A percentile compares a stretch with the other conserved stretches of the same genome.
Conservation (phyloP, 2,329 filamentous ascomycete species). For the Exophiala sideris region DNA sequence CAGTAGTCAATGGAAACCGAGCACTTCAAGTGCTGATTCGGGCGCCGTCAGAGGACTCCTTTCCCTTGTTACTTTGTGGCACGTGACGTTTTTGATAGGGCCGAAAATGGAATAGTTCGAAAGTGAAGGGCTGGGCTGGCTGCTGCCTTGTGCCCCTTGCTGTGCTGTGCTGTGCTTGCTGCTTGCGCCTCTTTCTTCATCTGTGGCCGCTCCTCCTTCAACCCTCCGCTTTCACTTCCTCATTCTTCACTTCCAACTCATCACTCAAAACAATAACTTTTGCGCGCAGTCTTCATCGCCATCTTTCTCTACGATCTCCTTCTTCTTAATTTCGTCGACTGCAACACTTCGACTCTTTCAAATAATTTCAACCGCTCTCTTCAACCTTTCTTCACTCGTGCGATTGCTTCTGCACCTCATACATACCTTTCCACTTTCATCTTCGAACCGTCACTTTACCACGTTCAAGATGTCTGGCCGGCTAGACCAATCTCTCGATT, state of each 20-base stretch:
- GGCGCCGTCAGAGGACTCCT: too few species aligned
- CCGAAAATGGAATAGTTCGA: neutral
- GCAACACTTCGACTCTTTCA: neutral
- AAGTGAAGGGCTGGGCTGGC: neutral
- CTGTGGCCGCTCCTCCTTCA: neutral
- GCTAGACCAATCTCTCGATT: constrained; percentile 94
- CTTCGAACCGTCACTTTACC: constrained; percentile 8
- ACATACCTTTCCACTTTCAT: constrained; percentile 5
- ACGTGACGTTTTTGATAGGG: neutral
- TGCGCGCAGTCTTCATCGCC: constrained; percentile 2
- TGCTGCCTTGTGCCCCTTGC: constrained; percentile 1
- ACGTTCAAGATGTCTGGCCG: constrained; percentile 76
- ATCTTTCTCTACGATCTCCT: neutral
- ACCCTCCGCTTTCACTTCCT: constrained; percentile 3
- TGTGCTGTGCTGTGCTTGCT: neutral
- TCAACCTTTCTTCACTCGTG: constrained; percentile 1
- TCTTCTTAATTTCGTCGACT: neutral
- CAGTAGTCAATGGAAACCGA: neutral
- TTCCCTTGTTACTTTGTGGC: neutral
- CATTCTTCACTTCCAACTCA: constrained; percentile 9
- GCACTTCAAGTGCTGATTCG: too few species aligned
- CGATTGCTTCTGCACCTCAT: neutral
- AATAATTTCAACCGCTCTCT: neutral
- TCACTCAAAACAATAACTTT: constrained; percentile 16
- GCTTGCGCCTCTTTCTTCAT: neutral